Conservation (phyloP, 441 rosid species). For the Adansonia rubrostipa region DNA sequence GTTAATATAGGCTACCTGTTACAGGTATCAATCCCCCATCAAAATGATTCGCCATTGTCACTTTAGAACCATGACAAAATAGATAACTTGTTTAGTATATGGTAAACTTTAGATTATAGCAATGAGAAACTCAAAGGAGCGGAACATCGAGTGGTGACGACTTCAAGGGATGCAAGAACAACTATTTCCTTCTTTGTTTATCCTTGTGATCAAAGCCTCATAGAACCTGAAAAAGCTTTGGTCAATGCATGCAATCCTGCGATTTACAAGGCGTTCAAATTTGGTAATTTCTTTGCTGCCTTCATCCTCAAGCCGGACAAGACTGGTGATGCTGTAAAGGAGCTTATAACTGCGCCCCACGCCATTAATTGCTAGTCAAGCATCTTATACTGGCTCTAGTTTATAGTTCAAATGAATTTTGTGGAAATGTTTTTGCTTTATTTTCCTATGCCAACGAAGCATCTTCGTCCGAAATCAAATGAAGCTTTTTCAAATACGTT, state of each 20-base stretch:
- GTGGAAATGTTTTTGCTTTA: not conserved
- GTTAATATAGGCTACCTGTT: slow-evolving; percentile 39
- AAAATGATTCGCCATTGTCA: not conserved
- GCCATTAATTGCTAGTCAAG: not conserved
- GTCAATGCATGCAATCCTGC: slow-evolving; percentile 23
- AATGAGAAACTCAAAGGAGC: slow-evolving; percentile 35
- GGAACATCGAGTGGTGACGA: slow-evolving; percentile 40
- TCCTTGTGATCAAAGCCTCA: slow-evolving; percentile 20
- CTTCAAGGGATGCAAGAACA: slow-evolving; percentile 28
- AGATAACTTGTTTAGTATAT: no score
- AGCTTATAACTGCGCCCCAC: not conserved
- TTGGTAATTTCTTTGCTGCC: slow-evolving; percentile 18
- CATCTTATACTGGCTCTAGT: not conserved
- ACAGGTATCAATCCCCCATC: slow-evolving; percentile 25
- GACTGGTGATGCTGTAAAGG: not conserved
- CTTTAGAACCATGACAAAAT: no score
- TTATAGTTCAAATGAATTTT: not conserved
- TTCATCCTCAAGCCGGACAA: not conserved
- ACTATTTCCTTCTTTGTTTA: slow-evolving; percentile 26
- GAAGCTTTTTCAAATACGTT: not conserved
- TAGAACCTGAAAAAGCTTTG: slow-evolving; percentile 35
- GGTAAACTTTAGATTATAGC: slow-evolving; percentile 33
- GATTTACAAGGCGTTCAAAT: slow-evolving; percentile 29
- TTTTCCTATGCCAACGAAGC: not conserved
- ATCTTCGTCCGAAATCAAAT: not conserved